Evolutionary conservation across 208 protist genomes (phyloP), one percentile per base, ranked within the genome.

Genomic region (Trypanosoma scelopori): DNA sequence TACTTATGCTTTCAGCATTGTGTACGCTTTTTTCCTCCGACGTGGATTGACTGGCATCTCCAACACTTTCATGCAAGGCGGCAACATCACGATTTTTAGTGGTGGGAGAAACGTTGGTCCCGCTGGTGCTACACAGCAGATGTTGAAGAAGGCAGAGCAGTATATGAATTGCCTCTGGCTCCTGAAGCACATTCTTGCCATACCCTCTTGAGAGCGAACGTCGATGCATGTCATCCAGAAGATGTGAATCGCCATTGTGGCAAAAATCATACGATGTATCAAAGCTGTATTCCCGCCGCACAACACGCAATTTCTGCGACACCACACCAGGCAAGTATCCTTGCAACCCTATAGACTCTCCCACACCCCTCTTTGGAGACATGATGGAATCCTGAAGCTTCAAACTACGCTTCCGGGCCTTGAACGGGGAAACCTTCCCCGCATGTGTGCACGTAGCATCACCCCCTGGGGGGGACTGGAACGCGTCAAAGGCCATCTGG

Each of bases 261-360:
- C 57, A 66, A 63, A 84, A 85, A 69, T 91, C 87, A 28, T 81
- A 76, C 16, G 82, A 75, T 27, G 75, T 53, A 39, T 93, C 84
- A 65, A 95, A 91, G 63, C 85, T 92, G 74, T 88, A 90, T 71
- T 89, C 83, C 6, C 86, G 78, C 22, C 79, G 79, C 42, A 78
- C 72, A 25, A 82, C 76, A 22, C 65, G 56, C 41, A 79, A 46
- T 28, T 53, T 48, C 37, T 69, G 72, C 25, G 69, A 65, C 2
- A 84, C 30, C 20, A 85, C 62, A 18, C 81, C 72, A 9, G 78
- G 81, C 18, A 85, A 48, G 53, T 84, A 77, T 22, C 79, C 81
- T 30, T 80, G 74, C 16, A 74, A 52, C 20, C 46, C 55, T 41
- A 16, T 42, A 47, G 37, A 32, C 46, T 60, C 20, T 25, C 55